Evolutionary conservation across 2,329 filamentous ascomycete genomes (phyloP), one percentile per base, ranked within the genome.

Genomic region (Verticillium nubilum): DNA sequence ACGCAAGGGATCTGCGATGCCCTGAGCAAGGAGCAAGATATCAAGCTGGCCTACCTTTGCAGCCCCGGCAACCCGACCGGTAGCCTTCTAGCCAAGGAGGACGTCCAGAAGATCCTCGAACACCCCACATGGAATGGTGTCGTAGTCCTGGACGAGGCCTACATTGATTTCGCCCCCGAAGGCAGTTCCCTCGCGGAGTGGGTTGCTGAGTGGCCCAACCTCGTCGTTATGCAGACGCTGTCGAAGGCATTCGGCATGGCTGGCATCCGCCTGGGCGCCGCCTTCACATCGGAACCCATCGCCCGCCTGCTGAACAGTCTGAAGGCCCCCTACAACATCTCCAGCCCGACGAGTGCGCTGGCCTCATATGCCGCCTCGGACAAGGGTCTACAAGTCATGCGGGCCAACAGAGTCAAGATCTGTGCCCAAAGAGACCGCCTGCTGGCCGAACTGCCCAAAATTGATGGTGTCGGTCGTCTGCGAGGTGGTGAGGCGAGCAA

Each of bases 171-270:
- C 70, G 89, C 93, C 6, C 86, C 87, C 5, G 86, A 75, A 17
- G 87, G 85, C 27, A 82, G 90, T 50, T 96, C 90, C 65, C 82
- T 98, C 27, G 94, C 95, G 27, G 91, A 96, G 74, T 96, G 91
- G 89, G 93, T 96, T 1, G 81, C 84, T 35, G 92, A 97, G 69
- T 96, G 91, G 86, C 93, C 94, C 56, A 99, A 99, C 74, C 81
- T 99, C 27, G 92, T 97, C 19, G 93, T 99, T 60, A 92, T 98
- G 91, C 95, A 99, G 80, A 99, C 95, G 1, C 82, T 98, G n/a
- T 96, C 91, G 68, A 99, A 99, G 74, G 95, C 92, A 0, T 99
- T 99, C 70, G 95, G 95, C 28, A 84, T 99, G 69, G 95, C 95
- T 4, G 95, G 94, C 56, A 97, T 99, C 70, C 84, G 95, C 17